A percentile compares a stretch with the other conserved stretches of the same genome.
These are phyloP conservation scores for Pyrenopolyporus hunteri DNA, from an alignment of 495 filamentous ascomycete species.

Conservation along the genomic window DNA sequence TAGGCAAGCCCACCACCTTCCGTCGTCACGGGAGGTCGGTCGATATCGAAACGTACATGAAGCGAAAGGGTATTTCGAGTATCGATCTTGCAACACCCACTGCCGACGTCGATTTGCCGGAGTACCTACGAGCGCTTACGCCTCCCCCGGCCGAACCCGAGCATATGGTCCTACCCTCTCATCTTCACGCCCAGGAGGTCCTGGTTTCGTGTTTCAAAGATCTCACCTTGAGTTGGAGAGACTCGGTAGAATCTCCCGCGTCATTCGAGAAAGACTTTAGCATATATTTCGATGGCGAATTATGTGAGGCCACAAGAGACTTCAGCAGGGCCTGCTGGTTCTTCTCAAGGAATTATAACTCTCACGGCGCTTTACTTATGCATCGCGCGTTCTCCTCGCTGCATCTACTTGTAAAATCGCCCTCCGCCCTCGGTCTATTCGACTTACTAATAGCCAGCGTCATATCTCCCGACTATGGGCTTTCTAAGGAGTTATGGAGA, in stretches of 20 bases:
- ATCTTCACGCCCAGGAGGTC: constrained; percentile 35
- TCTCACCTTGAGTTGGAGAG: constrained; percentile 24
- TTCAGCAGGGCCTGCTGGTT: constrained; percentile 37
- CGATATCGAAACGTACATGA: constrained; percentile 42
- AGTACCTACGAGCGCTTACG: constrained; percentile 40
- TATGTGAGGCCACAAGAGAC: constrained; percentile 35
- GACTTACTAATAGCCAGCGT: constrained; percentile 32
- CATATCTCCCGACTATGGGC: constrained; percentile 29
- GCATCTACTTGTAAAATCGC: constrained; percentile 21
- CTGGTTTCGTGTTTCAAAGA: constrained; percentile 33
- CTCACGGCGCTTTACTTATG: constrained; percentile 26
- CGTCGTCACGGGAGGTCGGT: constrained; percentile 39
- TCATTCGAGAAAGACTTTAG: constrained; percentile 28
- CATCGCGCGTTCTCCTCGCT: constrained; percentile 28
- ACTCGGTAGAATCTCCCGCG: constrained; percentile 11
- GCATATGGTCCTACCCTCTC: constrained; percentile 29
- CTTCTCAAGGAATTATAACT: constrained; percentile 23
- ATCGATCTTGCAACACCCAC: constrained; percentile 35
- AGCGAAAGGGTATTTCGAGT: constrained; percentile 40
- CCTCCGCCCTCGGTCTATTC: constrained; percentile 30
- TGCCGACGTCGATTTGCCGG: constrained; percentile 30
- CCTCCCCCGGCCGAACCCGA: constrained; percentile 32
- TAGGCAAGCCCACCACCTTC: constrained; percentile 40
- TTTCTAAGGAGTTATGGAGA: constrained; percentile 30
- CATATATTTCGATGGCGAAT: constrained; percentile 28